Conservation (phyloP, 2,329 filamentous ascomycete species). For the Sporothrix variecibatus region DNA sequence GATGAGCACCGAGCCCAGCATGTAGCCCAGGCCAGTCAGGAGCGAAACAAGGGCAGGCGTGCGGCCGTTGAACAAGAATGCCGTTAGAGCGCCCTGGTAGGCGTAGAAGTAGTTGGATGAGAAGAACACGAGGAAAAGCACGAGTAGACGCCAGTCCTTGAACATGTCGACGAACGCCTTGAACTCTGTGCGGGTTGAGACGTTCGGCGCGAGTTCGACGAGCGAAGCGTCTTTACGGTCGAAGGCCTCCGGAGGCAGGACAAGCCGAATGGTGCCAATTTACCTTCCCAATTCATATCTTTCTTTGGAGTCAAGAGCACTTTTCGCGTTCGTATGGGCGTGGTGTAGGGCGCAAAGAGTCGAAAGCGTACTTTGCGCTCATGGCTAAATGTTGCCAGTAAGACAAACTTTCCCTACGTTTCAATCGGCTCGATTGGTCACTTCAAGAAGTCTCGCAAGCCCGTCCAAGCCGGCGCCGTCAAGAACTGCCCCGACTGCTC, state of each 20-base stretch:
- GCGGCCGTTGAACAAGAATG: constrained; percentile 21
- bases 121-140: constrained; percentile 74
- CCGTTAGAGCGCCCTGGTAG: constrained; percentile 56
- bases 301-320: no score
- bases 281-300: no score
- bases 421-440: background rate
- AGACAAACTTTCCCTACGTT: background rate
- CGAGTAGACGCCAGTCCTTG: constrained; percentile 65
- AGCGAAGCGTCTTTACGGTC: constrained; percentile 62
- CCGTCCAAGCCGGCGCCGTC: background rate
- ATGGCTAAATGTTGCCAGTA: constrained; percentile 19
- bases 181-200: constrained; percentile 69
- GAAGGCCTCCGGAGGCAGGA: constrained; percentile 10
- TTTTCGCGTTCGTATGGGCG: constrained; percentile 15
- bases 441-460: background rate
- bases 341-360: background rate
- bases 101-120: constrained; percentile 75
- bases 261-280: constrained; percentile 6
- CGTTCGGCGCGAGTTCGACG: constrained; percentile 71
- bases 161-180: constrained; percentile 52
- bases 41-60: constrained; percentile 17
- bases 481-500: background rate
- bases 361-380: background rate
- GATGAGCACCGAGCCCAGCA: background rate
- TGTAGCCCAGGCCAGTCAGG: background rate